Evolutionary conservation across 83 land plant species (phyloP).

Genomic region (Thuja plicata): DNA sequence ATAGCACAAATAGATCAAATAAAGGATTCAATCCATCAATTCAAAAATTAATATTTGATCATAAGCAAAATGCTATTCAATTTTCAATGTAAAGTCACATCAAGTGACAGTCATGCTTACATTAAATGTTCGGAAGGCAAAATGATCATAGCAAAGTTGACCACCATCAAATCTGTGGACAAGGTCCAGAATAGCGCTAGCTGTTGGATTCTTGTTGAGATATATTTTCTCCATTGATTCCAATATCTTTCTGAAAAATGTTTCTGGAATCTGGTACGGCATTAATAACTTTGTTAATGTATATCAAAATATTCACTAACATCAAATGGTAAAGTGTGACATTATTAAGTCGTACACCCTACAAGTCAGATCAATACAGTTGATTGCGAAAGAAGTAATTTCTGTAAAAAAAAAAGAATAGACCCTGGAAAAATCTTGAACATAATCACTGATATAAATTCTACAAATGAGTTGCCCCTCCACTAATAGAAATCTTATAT

Average conservation of each 20-base stretch:
- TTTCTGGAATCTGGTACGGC: conserved; percentile 41
- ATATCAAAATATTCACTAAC: not conserved
- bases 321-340: not conserved
- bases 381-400: not conserved
- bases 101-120: conserved; percentile 31
- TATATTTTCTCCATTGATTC: conserved; percentile 73
- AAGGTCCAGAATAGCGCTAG: conserved; percentile 76
- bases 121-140: conserved; percentile 97
- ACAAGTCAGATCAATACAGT: not conserved
- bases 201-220: conserved; percentile 82
- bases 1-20: not conserved
- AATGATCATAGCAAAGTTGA: conserved; percentile 86
- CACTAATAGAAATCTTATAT: too few species aligned
- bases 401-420: not conserved
- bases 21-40: not conserved
- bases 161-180: conserved; percentile 61
- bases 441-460: not conserved
- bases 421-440: not conserved
- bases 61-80: conserved; percentile 1
- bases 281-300: not conserved
- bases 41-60: not conserved
- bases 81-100: not conserved
- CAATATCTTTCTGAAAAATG: conserved; percentile 64
- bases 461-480: not conserved
- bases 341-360: not conserved